A percentile compares a stretch with the other conserved stretches of the same genome.
These are phyloP conservation scores for Heimioporus sp. DNA, from an alignment of 768 basidiomycete species.

Conservation along the genomic window DNA sequence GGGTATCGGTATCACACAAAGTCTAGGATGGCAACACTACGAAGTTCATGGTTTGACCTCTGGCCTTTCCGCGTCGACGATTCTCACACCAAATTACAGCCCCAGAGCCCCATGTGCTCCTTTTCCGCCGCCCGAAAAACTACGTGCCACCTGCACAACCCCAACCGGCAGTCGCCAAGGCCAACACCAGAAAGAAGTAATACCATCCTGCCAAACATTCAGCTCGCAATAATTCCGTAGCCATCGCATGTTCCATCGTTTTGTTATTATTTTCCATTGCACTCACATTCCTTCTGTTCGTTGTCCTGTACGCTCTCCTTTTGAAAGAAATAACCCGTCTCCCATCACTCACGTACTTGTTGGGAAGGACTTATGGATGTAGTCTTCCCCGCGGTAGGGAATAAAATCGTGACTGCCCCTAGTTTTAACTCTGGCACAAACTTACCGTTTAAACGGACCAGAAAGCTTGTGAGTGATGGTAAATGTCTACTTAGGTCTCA, in stretches of 20 bases:
- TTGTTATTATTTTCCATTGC: slow-evolving; percentile 19
- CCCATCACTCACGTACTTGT: slow-evolving; percentile 5
- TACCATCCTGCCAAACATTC: slow-evolving; percentile 3
- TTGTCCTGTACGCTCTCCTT: slow-evolving; percentile 9
- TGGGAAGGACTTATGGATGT: slow-evolving; percentile 5
- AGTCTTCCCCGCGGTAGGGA: slow-evolving; percentile 6
- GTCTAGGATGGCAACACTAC: slow-evolving; percentile 95
- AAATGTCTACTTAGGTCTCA: no score
- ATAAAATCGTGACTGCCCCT: slow-evolving; percentile 8
- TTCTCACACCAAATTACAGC: slow-evolving; percentile 43
- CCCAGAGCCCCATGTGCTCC: slow-evolving; percentile 90
- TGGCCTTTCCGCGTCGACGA: not conserved
- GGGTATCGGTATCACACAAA: slow-evolving; percentile 94
- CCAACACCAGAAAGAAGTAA: slow-evolving; percentile 46
- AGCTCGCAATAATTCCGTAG: slow-evolving; percentile 8
- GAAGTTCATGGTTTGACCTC: slow-evolving; percentile 83
- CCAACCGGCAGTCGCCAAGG: slow-evolving; percentile 34
- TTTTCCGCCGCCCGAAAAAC: slow-evolving; percentile 82
- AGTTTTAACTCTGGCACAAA: slow-evolving; percentile 7
- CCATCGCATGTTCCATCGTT: slow-evolving; percentile 20
- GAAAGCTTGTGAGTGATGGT: no score
- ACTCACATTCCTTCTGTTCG: slow-evolving; percentile 15
- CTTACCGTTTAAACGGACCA: not conserved
- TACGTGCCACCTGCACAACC: slow-evolving; percentile 54
- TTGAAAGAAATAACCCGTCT: slow-evolving; percentile 5